Conservation (phyloP, 2,329 filamentous ascomycete species). For the Colletotrichum orchidophilum region DNA sequence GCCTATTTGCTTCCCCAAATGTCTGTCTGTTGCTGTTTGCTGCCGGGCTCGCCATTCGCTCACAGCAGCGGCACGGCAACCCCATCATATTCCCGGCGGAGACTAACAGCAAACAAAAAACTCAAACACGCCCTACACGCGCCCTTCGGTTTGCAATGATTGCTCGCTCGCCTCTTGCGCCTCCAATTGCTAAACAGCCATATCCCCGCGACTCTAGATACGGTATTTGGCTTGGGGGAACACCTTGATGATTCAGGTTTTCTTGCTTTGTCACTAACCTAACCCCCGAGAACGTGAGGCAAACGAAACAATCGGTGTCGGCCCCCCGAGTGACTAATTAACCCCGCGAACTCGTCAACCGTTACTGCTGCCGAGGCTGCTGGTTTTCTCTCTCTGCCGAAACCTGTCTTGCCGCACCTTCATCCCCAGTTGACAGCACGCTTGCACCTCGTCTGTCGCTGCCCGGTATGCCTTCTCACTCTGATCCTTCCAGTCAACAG, state of each 20-base stretch:
- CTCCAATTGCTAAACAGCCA: background rate
- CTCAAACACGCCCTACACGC: background rate
- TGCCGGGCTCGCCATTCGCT: background rate
- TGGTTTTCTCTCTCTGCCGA: background rate
- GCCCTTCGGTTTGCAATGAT: background rate
- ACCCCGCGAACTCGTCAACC: background rate
- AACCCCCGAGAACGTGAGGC: background rate
- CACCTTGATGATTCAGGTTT: background rate
- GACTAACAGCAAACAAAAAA: background rate
- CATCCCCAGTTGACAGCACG: background rate
- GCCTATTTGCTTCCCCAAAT: background rate
- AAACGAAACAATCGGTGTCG: background rate
- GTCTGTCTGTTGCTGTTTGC: slow-evolving; percentile 7
- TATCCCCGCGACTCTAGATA: slow-evolving; percentile 1
- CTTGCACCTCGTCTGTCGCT: background rate
- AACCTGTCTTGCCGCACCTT: background rate
- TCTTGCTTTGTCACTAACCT: background rate
- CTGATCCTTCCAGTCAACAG: background rate
- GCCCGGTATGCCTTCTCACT: slow-evolving; percentile 30
- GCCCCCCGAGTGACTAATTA: background rate
- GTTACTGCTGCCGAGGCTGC: background rate
- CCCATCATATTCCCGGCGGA: background rate
- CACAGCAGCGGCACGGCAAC: background rate
- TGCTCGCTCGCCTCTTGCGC: background rate
- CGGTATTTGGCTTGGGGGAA: no score